phyloP scores from a whole-genome alignment of 352 stramenopile species.

The Bremia lactucae region DNA sequence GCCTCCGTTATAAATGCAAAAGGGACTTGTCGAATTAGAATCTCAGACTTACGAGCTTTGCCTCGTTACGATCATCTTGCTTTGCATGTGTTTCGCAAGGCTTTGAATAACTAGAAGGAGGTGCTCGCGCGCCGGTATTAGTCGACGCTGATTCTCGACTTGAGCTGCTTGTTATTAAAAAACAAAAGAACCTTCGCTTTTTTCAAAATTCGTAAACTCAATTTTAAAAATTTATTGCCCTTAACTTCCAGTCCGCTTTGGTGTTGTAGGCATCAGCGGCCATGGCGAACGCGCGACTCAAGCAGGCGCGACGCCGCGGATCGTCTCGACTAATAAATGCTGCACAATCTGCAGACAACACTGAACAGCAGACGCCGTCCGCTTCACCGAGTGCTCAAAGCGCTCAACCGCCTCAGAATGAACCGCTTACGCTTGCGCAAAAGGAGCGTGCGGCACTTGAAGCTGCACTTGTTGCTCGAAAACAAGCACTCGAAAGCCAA shows the following conservation, averaged over 20 bases:
- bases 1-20: too few species aligned
- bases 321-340: slow-evolving; percentile 16
- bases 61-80: too few species aligned
- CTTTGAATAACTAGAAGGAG: too few species aligned
- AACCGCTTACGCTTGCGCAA: slow-evolving; percentile 4
- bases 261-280: background rate
- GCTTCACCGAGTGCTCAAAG: background rate
- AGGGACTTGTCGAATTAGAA: too few species aligned
- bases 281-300: slow-evolving; percentile 71
- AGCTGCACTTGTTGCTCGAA: slow-evolving; percentile 31
- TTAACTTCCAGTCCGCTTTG: slow-evolving; percentile 11
- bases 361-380: slow-evolving; percentile 17
- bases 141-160: too few species aligned
- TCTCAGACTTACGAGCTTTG: too few species aligned
- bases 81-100: too few species aligned
- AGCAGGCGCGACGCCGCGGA: slow-evolving; percentile 34
- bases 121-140: too few species aligned
- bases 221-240: slow-evolving; percentile 1
- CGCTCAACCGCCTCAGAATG: slow-evolving; percentile 2
- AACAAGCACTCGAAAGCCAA: slow-evolving; percentile 26
- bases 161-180: too few species aligned
- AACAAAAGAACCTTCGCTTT: too few species aligned
- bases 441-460: slow-evolving; percentile 17
- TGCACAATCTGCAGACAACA: slow-evolving; percentile 7
- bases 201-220: background rate